phyloP scores from a whole-genome alignment of 163 green algal species.

The Chlorella variabilis region DNA sequence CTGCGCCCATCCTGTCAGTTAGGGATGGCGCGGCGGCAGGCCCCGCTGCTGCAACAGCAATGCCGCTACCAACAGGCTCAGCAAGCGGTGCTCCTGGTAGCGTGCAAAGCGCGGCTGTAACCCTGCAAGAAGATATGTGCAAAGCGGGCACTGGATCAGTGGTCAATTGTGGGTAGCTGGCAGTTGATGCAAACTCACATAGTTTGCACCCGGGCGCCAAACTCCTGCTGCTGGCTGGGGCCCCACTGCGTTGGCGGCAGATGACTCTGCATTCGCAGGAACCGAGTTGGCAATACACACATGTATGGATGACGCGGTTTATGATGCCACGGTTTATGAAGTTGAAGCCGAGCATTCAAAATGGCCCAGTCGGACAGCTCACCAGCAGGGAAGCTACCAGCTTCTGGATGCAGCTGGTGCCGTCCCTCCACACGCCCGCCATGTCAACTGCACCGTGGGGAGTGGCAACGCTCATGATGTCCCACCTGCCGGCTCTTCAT shows the following conservation, averaged over 20 bases:
- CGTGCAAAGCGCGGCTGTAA: no score
- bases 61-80: not conserved
- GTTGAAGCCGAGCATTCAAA: no score
- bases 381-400: constrained; percentile 27
- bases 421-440: constrained; percentile 35
- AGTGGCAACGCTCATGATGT: not conserved
- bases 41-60: not conserved
- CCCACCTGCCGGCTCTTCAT: not conserved
- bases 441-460: constrained; percentile 11
- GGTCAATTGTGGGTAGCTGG: no score
- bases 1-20: not conserved
- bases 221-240: not conserved
- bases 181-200: no score
- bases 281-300: not conserved
- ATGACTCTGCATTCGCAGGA: not conserved
- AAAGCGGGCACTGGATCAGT: no score
- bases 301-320: no score
- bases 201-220: not conserved
- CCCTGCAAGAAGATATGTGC: no score
- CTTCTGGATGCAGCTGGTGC: not conserved
- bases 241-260: not conserved
- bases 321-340: no score
- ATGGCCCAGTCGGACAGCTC: not conserved
- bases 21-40: not conserved
- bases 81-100: not conserved